Evolutionary conservation across 345 rosid genomes (phyloP).

Genomic region (Euphorbia pulcherrima): DNA sequence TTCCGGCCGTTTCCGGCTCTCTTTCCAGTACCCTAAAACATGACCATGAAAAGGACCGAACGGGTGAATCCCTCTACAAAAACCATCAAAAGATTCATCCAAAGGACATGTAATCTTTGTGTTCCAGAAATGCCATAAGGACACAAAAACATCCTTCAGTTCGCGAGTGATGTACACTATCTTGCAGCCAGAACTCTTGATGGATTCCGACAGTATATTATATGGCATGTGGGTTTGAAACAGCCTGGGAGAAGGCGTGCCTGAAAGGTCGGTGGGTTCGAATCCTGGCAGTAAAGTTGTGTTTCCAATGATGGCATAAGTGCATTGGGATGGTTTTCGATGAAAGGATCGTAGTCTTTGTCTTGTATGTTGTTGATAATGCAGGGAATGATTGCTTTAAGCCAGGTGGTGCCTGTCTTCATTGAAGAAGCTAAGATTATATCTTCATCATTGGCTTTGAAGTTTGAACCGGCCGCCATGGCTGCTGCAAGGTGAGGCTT

Average conservation of each 20-base stretch:
- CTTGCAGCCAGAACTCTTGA: not conserved
- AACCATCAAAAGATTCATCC: conserved; percentile 25
- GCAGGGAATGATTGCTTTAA: conserved; percentile 31
- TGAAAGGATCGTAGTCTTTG: not conserved
- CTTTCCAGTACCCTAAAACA: conserved; percentile 32
- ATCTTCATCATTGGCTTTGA: conserved; percentile 20
- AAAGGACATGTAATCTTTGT: not conserved
- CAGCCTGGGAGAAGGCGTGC: conserved; percentile 5
- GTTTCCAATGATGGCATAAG: not conserved
- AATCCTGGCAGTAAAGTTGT: not conserved
- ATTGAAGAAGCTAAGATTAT: conserved; percentile 31
- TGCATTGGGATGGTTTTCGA: not conserved
- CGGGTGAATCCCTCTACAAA: conserved; percentile 26
- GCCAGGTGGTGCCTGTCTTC: conserved; percentile 43
- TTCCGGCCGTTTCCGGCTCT: conserved; percentile 18
- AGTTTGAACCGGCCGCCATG: conserved; percentile 13
- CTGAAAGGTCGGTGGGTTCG: not conserved
- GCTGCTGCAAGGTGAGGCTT: not conserved
- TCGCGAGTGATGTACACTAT: conserved; percentile 3
- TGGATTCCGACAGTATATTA: not conserved
- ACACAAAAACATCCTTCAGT: not conserved
- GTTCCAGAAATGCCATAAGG: conserved; percentile 7
- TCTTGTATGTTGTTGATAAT: conserved; percentile 8
- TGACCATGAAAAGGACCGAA: conserved; percentile 37
- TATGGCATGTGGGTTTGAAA: not conserved